These are phyloP conservation scores for Fistulinella staudtii DNA, from an alignment of 1,284 basidiomycete genomes.

Conservation along the genomic window DNA sequence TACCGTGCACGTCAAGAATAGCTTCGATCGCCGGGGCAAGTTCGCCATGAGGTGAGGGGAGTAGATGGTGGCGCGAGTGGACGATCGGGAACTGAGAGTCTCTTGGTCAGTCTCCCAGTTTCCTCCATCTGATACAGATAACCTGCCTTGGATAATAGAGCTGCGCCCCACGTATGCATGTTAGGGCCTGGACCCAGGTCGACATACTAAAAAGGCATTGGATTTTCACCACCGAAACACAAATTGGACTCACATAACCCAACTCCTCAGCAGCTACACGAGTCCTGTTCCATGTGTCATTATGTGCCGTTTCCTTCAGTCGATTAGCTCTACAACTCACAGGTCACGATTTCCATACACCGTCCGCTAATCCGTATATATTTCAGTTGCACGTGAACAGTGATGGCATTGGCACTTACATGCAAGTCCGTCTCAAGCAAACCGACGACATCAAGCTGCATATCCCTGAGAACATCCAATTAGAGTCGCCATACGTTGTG, in stretches of 20 bases:
- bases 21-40: conserved; percentile 92
- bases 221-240: neutral
- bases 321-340: conserved; percentile 39
- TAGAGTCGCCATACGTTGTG: neutral
- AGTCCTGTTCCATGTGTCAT: conserved; percentile 45
- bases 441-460: conserved; percentile 80
- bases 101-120: conserved; percentile 1
- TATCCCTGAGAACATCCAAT: conserved; percentile 46
- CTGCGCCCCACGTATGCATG: conserved; percentile 90
- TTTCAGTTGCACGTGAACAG: neutral
- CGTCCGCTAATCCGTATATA: conserved; percentile 51
- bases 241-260: conserved; percentile 62
- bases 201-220: conserved; percentile 49
- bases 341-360: conserved; percentile 89
- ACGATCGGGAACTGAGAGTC: conserved; percentile 81
- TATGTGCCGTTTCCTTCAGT: neutral
- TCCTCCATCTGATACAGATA: neutral
- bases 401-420: conserved; percentile 41
- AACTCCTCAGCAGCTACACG: conserved; percentile 75
- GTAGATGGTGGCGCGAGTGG: conserved; percentile 83
- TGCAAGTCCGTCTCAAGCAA: conserved; percentile 86
- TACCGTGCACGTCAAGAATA: conserved; percentile 80
- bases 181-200: conserved; percentile 87
- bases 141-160: conserved; percentile 74
- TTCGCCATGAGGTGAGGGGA: conserved; percentile 87